Base-by-base conservation (phyloP, 2,329 filamentous ascomycete species). In the Cladosporium sp. region DNA sequence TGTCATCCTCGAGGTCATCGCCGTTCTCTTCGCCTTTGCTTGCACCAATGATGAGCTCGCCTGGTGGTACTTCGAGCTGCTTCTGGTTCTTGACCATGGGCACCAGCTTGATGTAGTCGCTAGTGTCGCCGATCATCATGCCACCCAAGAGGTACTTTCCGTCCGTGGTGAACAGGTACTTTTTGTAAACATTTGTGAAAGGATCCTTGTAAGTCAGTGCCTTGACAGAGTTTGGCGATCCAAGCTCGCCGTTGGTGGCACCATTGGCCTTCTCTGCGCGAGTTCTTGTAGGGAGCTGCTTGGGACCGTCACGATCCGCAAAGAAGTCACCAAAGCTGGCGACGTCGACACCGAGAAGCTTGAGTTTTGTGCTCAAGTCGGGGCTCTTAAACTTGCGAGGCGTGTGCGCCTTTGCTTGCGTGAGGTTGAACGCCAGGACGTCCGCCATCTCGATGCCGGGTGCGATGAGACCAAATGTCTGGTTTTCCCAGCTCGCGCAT, bases 41-140 rank as follows among this genome's bases (percentile, higher is more conserved):
- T 0, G 89, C 87, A 0, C 93, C 93, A 2, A 97, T 81, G 68
- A 97, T 96, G 64, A 97, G 88, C 75, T 96, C 88, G 58, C 89
- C 88, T 0, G 93, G 93, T 0, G 91, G 87, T 0, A 92, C 81
- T 16, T 96, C 91, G 1, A 97, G 83, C 67, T 84, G 82, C 76
- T 93, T 96, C 74, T 92, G 90, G 69, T 86, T 89, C 80, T 93
- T 96, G 63, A 95, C 92, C 83, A 96, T 88, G 1, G 91, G 90
- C 0, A 96, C 91, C 25, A 97, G 80, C 76, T 94, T 96, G 79
- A 96, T 86, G 74, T 96, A 97, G 79, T 97, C 93, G 68, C 86
- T 90, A 0, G 92, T 96, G 73, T 97, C 93, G 46, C 93, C 93
- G 67, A 97, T 95, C 92, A 97, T 96, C 92, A 97, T 97, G 4